Evolutionary conservation across 257 asterid genomes (phyloP), one percentile per base, ranked within the genome.

Genomic region (Asclepias syriaca): DNA sequence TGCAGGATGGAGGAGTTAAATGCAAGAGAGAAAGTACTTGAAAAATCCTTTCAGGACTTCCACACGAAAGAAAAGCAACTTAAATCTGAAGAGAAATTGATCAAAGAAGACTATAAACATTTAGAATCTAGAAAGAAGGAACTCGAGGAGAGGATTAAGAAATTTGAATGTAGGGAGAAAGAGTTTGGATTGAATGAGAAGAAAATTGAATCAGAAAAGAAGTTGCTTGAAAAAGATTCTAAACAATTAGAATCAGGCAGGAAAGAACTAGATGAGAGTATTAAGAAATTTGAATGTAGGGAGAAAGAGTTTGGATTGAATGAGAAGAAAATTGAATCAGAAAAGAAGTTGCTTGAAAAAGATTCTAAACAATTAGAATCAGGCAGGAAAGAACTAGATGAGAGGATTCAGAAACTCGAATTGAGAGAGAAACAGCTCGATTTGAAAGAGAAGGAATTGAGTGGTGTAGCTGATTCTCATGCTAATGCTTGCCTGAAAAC

Each of bases 391-490:
- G 73, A 72, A 58, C 50, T 66, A 12, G 45, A 6, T 48, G 67
- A 53, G 70, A 66, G 77, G 37, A 8, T 16, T 37, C n/a, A 64
- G 14, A 64, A 37, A 37, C 1, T 7, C 39, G 68, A 64, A 64
- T 8, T 64, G 50, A 37, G 68, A 37, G 29, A 16, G 15, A 64
- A 64, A 64, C 29, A 64, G 50, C 55, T 68, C 56, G 40, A 32
- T 29, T 59, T 64, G 37, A n/a, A 70, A 53, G 32, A 75, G 64
- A 61, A 80, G 73, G 43, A 69, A 32, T 8, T 85, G 89, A 81
- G 85, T 69, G 82, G 68, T 37, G 24, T 4, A 34, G 39, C 39
- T 34, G 5, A 34, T 34, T 34, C 39, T 34, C 39, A 34, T 37
- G n/a, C 68, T 18, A 24, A 5, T 37, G 68, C 49, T 18, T 13